Evolutionary conservation across 805 yeast species (phyloP).

Genomic region (Schwanniomyces vanrijiae): DNA sequence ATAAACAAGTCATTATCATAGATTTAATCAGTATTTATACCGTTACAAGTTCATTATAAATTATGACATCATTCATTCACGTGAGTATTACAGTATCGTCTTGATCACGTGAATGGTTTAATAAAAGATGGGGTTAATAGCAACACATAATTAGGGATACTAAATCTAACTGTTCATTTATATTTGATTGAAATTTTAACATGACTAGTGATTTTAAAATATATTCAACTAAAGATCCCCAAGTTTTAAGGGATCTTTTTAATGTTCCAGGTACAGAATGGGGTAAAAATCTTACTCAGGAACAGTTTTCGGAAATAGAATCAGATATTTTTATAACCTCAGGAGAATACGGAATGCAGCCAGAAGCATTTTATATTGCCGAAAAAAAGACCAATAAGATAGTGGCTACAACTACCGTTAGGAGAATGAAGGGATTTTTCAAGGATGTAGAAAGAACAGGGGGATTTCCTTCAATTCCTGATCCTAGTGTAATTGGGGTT

Average conservation of each 20-base stretch:
- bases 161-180: neutral
- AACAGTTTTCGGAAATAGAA: conserved; percentile 22
- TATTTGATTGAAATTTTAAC: neutral
- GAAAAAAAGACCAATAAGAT: conserved; percentile 18
- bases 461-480: conserved; percentile 28
- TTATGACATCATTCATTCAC: too few species aligned
- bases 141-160: neutral
- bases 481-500: conserved; percentile 32
- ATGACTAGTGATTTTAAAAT: conserved; percentile 9
- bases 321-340: conserved; percentile 9
- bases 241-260: conserved; percentile 18
- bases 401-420: conserved; percentile 23
- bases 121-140: neutral
- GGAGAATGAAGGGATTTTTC: conserved; percentile 24
- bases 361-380: conserved; percentile 26
- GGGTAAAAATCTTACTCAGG: conserved; percentile 17
- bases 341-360: conserved; percentile 16
- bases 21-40: too few species aligned
- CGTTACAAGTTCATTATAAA: too few species aligned
- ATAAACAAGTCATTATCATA: too few species aligned
- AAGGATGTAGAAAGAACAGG: conserved; percentile 24
- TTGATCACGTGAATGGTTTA: neutral
- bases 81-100: too few species aligned
- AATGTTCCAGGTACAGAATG: conserved; percentile 24
- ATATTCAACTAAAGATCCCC: conserved; percentile 22